Evolutionary conservation across 1,139 yeast genomes (phyloP), one percentile per base, ranked within the genome.

Genomic region (Kodamaea plutei): DNA sequence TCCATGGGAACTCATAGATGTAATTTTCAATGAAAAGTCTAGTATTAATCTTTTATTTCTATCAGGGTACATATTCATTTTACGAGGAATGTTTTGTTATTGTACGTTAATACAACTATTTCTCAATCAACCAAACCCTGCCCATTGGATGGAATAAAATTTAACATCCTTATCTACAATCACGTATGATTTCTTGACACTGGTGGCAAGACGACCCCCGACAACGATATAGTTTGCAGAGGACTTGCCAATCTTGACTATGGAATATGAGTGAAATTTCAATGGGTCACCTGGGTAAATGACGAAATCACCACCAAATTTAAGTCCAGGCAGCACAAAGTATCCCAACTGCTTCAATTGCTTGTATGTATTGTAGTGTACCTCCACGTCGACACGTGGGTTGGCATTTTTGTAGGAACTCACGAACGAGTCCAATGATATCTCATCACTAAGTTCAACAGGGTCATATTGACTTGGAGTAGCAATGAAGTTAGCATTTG

Each of bases 261-360:
- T 79, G 39, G 80, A 70, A 54, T 89, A 96, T 2, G 96, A 84
- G 55, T 91, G 98, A 49, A 77, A 91, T 30, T 94, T 58, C 36
- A 91, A 61, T 2, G 97, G 95, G 51, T 91, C 98, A 1, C 96
- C 97, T 0, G 97, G 97, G 45, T 91, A 91, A 2, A 91, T 88
- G 31, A 91, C 74, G 47, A 78, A 87, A 36, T 79, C 79, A 3
- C 95, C 94, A 1, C 98, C 98, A 52, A 89, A 91, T 38, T 95
- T 69, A 25, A 88, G 63, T 0, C 97, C 98, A 0, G 97, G 96
- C 20, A 88, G 69, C 14, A 88, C 42, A 44, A 52, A 83, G 50
- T 69, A 80, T 0, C 73, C 76, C 12, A 51, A 47, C 1, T 48
- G 41, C 37, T 72, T 76, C 27, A 84, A 54, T 31, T 63, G 52